phyloP scores from a whole-genome alignment of 2,329 filamentous ascomycete species.

The Passalora sequoiae region DNA sequence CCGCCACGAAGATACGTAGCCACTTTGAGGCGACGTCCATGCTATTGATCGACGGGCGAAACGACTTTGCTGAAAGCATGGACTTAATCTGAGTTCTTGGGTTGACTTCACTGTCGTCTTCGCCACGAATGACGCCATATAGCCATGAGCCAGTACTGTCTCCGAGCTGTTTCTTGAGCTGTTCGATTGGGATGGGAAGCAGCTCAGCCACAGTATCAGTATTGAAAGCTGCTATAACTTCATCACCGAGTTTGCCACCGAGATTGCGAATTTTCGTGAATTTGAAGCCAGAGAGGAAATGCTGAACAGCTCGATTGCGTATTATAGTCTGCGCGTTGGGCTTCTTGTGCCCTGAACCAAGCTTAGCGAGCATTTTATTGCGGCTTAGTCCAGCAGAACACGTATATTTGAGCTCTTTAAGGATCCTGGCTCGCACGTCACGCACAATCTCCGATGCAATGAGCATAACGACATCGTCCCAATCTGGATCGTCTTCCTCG shows the following conservation, averaged over 20 bases:
- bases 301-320: conserved; percentile 71
- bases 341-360: conserved; percentile 87
- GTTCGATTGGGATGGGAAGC: conserved; percentile 64
- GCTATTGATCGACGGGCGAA: conserved; percentile 74
- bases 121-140: conserved; percentile 75
- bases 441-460: conserved; percentile 87
- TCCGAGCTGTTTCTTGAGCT: conserved; percentile 70
- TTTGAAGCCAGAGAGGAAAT: conserved; percentile 79
- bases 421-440: conserved; percentile 64
- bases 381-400: conserved; percentile 83
- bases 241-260: conserved; percentile 90
- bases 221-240: conserved; percentile 72
- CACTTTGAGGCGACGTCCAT: conserved; percentile 75
- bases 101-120: conserved; percentile 84
- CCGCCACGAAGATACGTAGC: conserved; percentile 85
- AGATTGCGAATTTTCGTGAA: conserved; percentile 92
- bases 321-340: conserved; percentile 94
- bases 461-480: conserved; percentile 87
- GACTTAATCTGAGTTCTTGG: conserved; percentile 89
- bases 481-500: conserved; percentile 80
- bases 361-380: conserved; percentile 94
- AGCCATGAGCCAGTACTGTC: conserved; percentile 84
- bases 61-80: conserved; percentile 95
- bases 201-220: conserved; percentile 76
- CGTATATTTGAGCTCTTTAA: conserved; percentile 71